Conservation (phyloP, 2,329 filamentous ascomycete genomes). For the Pestalotiopsis sp. region DNA sequence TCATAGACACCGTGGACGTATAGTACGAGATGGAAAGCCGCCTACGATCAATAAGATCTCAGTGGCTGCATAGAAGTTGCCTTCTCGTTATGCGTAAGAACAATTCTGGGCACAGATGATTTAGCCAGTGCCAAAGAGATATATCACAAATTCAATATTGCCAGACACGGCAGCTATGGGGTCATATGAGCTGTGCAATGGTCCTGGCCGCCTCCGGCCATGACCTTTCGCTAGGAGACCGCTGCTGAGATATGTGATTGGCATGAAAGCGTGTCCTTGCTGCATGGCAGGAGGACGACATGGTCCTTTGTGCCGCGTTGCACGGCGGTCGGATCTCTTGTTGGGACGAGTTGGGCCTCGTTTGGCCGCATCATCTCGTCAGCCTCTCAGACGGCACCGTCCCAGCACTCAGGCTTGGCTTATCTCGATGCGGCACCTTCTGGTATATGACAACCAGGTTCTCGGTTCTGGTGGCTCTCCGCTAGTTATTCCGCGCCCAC, state of each 20-base stretch:
- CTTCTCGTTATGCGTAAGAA: not conserved
- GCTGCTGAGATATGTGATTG: conserved; percentile 23
- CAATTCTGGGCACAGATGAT: not conserved
- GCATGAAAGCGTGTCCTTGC: conserved; percentile 20
- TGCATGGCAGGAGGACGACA: conserved; percentile 26
- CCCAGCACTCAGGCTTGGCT: conserved; percentile 16
- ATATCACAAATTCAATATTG: conserved; percentile 15
- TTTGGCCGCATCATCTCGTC: not conserved
- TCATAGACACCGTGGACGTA: not conserved
- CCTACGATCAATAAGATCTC: not conserved
- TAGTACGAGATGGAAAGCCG: not conserved
- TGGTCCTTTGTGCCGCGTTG: conserved; percentile 26
- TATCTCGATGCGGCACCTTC: conserved; percentile 27
- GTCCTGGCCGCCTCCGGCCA: conserved; percentile 14
- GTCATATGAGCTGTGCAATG: conserved; percentile 9
- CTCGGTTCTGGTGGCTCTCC: conserved; percentile 15
- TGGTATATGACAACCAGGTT: conserved; percentile 8
- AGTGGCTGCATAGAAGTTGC: not conserved
- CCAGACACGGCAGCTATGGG: conserved; percentile 11
- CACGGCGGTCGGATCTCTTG: conserved; percentile 30
- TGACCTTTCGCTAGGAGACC: conserved; percentile 20
- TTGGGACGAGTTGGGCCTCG: conserved; percentile 12
- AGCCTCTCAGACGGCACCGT: conserved; percentile 13
- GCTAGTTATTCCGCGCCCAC: not conserved
- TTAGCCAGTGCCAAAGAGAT: conserved; percentile 1